These are phyloP conservation scores for Limonium bicolor DNA, from an alignment of 148 eudicot genomes.

Conservation along the genomic window DNA sequence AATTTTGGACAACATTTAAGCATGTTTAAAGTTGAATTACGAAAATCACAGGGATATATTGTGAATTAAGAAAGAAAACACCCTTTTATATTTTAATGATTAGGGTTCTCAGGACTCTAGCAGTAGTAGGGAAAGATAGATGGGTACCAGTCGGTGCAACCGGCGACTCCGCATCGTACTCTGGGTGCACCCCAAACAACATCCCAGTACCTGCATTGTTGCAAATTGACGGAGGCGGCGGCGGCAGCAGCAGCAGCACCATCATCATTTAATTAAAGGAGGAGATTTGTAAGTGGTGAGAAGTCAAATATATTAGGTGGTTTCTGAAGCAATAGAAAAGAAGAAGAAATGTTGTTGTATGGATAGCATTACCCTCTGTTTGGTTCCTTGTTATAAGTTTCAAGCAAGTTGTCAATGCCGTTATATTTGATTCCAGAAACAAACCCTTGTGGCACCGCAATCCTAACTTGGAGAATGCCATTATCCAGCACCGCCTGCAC, in stretches of 20 bases:
- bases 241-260: no score
- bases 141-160: constrained; percentile 1
- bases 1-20: no score
- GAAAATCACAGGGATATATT: no score
- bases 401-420: constrained; percentile 33
- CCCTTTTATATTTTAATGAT: constrained; percentile 11
- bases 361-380: constrained; percentile 63
- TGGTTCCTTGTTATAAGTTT: constrained; percentile 9
- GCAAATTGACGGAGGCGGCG: no score
- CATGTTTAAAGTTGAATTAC: no score
- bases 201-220: constrained; percentile 41
- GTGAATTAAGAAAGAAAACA: no score
- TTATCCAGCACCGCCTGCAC: constrained; percentile 51
- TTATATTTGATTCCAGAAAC: constrained; percentile 19
- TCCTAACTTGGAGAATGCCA: constrained; percentile 26
- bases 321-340: no score
- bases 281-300: no score
- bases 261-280: no score
- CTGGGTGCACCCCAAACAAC: constrained; percentile 15
- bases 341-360: no score
- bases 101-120: background rate
- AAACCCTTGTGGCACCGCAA: constrained; percentile 29
- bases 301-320: no score
- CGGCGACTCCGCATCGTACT: background rate
- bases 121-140: no score